Evolutionary conservation across 331 rosid genomes (phyloP).

Genomic region (Erythrophleum ivorense): DNA sequence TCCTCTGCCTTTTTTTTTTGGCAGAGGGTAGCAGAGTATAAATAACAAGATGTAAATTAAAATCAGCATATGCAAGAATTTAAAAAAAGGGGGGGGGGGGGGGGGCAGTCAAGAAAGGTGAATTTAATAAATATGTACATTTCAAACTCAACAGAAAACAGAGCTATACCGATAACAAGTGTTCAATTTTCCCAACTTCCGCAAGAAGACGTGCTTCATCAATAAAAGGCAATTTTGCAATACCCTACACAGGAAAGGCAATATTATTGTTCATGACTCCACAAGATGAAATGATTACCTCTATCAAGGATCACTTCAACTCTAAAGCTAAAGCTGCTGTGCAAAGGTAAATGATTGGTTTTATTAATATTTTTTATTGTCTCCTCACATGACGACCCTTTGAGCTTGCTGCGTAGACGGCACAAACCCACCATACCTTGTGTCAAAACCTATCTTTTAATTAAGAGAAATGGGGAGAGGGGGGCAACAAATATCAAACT

Average conservation of each 20-base stretch:
- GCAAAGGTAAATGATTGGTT: background rate
- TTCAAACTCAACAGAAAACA: constrained; percentile 13
- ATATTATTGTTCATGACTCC: constrained; percentile 30
- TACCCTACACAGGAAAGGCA: constrained; percentile 63
- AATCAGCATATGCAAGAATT: constrained; percentile 11
- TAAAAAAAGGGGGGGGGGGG: too few species aligned
- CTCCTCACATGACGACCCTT: background rate
- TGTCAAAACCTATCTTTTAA: background rate
- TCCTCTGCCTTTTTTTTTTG: constrained; percentile 59
- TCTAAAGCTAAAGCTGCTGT: background rate
- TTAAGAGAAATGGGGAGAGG: background rate
- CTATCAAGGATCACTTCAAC: background rate
- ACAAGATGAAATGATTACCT: background rate
- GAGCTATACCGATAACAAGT: constrained; percentile 68
- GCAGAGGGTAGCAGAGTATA: background rate
- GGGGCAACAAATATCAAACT: background rate
- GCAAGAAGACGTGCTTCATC: constrained; percentile 91
- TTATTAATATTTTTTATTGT: background rate
- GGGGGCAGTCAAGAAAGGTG: background rate
- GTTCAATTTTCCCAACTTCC: constrained; percentile 77
- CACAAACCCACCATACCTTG: background rate
- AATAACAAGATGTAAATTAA: constrained; percentile 22
- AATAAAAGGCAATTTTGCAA: constrained; percentile 97
- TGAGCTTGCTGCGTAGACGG: background rate
- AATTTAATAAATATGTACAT: constrained; percentile 3